phyloP scores from a whole-genome alignment of 108 stramenopile species.

The Mediolabrus comicus region DNA sequence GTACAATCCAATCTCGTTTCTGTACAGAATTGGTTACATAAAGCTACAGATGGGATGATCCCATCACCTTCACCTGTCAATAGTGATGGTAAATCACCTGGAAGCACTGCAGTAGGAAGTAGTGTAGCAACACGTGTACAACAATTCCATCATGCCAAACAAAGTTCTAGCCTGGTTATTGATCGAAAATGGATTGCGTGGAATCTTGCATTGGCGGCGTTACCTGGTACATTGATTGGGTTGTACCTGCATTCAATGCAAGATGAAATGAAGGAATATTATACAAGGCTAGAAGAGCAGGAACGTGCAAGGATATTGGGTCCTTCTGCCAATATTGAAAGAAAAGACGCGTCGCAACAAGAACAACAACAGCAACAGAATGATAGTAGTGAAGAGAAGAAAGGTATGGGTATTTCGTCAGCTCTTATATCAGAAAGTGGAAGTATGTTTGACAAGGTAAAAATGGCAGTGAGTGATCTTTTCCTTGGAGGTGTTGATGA shows the following conservation, averaged over 20 bases:
- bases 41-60: constrained; percentile 22
- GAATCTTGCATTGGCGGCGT: constrained; percentile 27
- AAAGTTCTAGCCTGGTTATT: constrained; percentile 19
- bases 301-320: constrained; percentile 34
- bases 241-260: constrained; percentile 23
- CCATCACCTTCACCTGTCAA: constrained; percentile 10
- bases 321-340: background rate
- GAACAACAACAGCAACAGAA: background rate
- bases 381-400: background rate
- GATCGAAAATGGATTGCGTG: constrained; percentile 33
- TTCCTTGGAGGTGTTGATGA: constrained; percentile 39
- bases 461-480: constrained; percentile 26
- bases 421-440: constrained; percentile 27
- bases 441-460: constrained; percentile 18
- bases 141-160: constrained; percentile 21
- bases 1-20: constrained; percentile 16
- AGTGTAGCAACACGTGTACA: constrained; percentile 23
- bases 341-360: background rate
- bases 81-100: background rate
- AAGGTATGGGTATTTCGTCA: constrained; percentile 19
- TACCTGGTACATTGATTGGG: constrained; percentile 20
- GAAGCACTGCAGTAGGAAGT: background rate
- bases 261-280: constrained; percentile 41
- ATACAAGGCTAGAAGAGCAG: constrained; percentile 10
- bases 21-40: constrained; percentile 24